Conservation (phyloP, 1,284 basidiomycete species). For the Testicularia cyperi region DNA sequence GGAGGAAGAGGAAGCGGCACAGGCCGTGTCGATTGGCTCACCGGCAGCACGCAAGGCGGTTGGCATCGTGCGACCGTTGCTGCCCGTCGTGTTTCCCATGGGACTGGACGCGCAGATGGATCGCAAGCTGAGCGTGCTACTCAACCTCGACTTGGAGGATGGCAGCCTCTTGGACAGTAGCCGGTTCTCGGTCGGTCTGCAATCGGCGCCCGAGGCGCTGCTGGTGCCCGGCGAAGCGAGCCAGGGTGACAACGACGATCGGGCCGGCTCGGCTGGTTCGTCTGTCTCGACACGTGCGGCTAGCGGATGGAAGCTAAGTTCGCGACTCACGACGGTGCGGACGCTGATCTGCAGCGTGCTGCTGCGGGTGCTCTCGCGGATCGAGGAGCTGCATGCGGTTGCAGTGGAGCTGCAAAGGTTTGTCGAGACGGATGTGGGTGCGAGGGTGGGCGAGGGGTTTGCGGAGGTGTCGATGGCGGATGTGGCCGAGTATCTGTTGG, state of each 20-base stretch:
- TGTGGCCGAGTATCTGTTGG: conserved; percentile 66
- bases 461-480: conserved; percentile 69
- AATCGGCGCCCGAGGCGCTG: conserved; percentile 14
- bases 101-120: conserved; percentile 27
- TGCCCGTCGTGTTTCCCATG: conserved; percentile 38
- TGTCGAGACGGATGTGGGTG: conserved; percentile 11
- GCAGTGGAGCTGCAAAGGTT: conserved; percentile 11
- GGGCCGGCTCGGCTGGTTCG: too few species aligned
- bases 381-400: conserved; percentile 13
- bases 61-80: conserved; percentile 40
- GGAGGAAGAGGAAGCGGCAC: too few species aligned
- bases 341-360: conserved; percentile 18
- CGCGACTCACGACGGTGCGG: conserved; percentile 17
- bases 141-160: conserved; percentile 10
- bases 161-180: not conserved
- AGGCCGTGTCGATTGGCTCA: too few species aligned
- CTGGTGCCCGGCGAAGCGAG: conserved; percentile 13
- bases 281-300: too few species aligned
- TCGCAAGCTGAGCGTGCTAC: conserved; percentile 11
- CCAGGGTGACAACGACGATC: too few species aligned
- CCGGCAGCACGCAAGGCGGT: conserved; percentile 39
- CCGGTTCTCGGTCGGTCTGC: conserved; percentile 13
- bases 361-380: conserved; percentile 15
- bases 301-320: conserved; percentile 16
- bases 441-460: conserved; percentile 14